These are phyloP conservation scores for Candida silvatica DNA, from an alignment of 805 yeast species.

Conservation along the genomic window DNA sequence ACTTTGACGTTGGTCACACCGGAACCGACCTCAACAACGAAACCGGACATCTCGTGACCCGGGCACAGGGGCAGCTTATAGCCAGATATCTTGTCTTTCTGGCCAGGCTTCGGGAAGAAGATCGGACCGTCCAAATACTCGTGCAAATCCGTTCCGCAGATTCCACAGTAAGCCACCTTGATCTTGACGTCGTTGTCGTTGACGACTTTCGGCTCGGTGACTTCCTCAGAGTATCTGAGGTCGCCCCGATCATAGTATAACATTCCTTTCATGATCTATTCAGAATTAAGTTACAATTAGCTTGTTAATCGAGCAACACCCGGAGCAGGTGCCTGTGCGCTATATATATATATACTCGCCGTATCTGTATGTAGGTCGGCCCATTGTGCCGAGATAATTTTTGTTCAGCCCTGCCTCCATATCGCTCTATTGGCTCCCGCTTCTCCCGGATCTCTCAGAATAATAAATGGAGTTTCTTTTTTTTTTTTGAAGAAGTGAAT, in stretches of 20 bases:
- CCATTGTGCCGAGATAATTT: too few relatives aligned
- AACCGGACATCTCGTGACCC: conserved; percentile 29
- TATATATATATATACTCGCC: too few relatives aligned
- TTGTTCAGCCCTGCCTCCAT: too few relatives aligned
- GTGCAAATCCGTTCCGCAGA: conserved; percentile 57
- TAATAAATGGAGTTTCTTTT: too few relatives aligned
- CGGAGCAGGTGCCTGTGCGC: too few relatives aligned
- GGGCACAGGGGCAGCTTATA: conserved; percentile 24
- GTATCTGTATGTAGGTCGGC: too few relatives aligned
- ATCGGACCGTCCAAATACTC: conserved; percentile 53
- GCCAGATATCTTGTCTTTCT: conserved; percentile 30
- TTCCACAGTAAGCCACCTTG: conserved; percentile 41
- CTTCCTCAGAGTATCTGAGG: conserved; percentile 30
- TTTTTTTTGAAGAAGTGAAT: too few relatives aligned
- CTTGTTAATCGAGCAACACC: too few relatives aligned
- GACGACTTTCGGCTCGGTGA: conserved; percentile 17
- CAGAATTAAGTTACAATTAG: too few relatives aligned
- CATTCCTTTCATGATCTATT: conserved; percentile 38
- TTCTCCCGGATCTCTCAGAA: too few relatives aligned
- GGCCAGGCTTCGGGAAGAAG: conserved; percentile 32
- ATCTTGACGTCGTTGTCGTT: conserved; percentile 23
- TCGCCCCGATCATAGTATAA: conserved; percentile 38
- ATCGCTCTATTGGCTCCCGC: too few relatives aligned
- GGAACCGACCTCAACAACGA: conserved; percentile 32
- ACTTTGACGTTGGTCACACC: conserved; percentile 32